Evolutionary conservation across 225 moss, liverwort and hornwort species (phyloP), one percentile per base, ranked within the genome.

Genomic region (Sphagnum contortum): DNA sequence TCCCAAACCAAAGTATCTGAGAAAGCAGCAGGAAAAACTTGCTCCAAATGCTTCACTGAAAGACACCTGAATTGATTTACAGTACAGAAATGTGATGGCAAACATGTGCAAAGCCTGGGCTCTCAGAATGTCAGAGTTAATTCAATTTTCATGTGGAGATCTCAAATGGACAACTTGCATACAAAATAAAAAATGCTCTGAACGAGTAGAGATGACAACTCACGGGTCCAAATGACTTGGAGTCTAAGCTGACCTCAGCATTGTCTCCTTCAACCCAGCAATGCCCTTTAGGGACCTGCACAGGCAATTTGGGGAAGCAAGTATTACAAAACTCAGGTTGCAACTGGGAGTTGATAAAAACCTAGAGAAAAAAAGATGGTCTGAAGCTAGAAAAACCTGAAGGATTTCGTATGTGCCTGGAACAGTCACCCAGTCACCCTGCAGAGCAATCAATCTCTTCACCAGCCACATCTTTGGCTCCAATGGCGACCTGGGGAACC

Each of bases 191-290:
- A 6, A 48, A 2, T n/a, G 49, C 13, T 3, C 49, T 8, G 2
- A 48, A 45, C 9, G 47, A 4, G 50, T 58, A 46, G 14, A 57
- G 59, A 63, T 55, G 47, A 86, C 29, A 29, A 29, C 93, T 90
- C 63, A 98, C 93, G 4, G 96, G 96, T 51, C 96, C 96, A 73
- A 98, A 98, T 49, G 88, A 88, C 75, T 93, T 98, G 4, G 96
- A 98, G 76, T 98, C 93, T 67, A 98, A 69, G 71, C 93, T 98
- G 66, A 91, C 76, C 59, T 93, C 87, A 53, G 78, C 93, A 68
- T 91, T 93, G 72, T 93, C 93, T 50, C 96, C 93, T 86, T 98
- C 93, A 71, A 98, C 96, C 96, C 93, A 98, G 75, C 96, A 98
- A 76, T 98, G 96, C 55, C 93, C 96, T 77, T 89, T 93, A 12